Evolutionary conservation across 176 grass and related monocot genomes (phyloP).

Genomic region (Areca catechu): DNA sequence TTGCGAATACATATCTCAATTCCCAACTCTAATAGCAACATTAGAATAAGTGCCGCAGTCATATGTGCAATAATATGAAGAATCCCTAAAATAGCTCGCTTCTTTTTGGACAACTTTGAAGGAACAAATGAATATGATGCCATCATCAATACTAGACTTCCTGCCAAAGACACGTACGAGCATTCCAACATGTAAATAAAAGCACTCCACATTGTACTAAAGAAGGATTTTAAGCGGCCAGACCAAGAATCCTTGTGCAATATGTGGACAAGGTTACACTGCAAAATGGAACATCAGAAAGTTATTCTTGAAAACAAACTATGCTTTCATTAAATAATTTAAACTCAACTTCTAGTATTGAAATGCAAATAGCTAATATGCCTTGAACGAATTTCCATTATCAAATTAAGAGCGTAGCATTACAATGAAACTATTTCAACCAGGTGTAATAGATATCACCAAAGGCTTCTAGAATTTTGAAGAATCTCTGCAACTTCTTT

Average conservation of each 20-base stretch:
- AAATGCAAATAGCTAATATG: no score
- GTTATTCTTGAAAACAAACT: conserved; percentile 3
- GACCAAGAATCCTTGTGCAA: conserved; percentile 68
- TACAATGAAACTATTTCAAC: no score
- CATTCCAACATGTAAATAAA: conserved; percentile 79
- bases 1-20: conserved; percentile 96
- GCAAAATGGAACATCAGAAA: conserved; percentile 21
- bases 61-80: conserved; percentile 83
- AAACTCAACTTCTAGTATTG: no score
- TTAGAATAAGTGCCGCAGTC: conserved; percentile 72
- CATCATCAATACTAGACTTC: conserved; percentile 48
- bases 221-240: conserved; percentile 65
- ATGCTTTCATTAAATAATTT: no score
- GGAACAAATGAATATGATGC: conserved; percentile 94
- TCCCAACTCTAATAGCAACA: conserved; percentile 87
- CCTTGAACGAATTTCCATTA: no score
- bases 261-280: conserved; percentile 73
- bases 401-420: no score
- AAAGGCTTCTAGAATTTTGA: no score
- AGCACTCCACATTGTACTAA: conserved; percentile 66
- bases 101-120: conserved; percentile 79
- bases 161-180: conserved; percentile 72
- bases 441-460: no score
- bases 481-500: no score
- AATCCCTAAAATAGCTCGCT: conserved; percentile 66